Evolutionary conservation across 495 filamentous ascomycete genomes (phyloP).

Genomic region (Clavariopsis aquatica): DNA sequence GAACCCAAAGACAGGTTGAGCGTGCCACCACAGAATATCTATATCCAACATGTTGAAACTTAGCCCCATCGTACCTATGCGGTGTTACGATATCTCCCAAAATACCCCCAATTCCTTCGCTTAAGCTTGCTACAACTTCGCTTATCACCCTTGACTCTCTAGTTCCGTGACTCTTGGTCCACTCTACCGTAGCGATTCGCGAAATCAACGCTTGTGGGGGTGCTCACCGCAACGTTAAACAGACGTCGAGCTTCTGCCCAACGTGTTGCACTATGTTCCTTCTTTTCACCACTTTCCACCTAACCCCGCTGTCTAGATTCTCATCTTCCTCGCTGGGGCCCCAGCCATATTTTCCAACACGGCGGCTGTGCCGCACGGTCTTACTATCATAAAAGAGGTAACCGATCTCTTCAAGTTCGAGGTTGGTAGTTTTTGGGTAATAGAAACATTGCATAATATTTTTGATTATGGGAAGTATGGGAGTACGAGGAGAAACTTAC

Average conservation of each 20-base stretch:
- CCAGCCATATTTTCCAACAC: constrained; percentile 22
- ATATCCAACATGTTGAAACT: not conserved
- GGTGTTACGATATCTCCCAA: not conserved
- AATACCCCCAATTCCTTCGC: not conserved
- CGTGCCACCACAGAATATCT: not conserved
- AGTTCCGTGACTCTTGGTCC: not conserved
- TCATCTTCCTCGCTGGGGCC: constrained; percentile 5
- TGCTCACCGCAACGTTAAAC: not conserved
- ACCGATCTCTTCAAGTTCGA: constrained; percentile 40
- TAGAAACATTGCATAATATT: constrained; percentile 11
- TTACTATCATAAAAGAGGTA: constrained; percentile 30
- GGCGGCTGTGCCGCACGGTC: constrained; percentile 11
- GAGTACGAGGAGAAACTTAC: constrained; percentile 8
- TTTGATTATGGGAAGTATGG: not conserved
- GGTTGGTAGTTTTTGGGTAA: constrained; percentile 44
- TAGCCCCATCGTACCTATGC: not conserved
- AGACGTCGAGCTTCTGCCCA: not conserved
- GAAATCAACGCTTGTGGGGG: not conserved
- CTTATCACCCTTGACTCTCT: not conserved
- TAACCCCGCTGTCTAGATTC: constrained; percentile 5
- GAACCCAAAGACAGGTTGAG: not conserved
- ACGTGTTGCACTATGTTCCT: not conserved
- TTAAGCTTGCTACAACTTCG: not conserved
- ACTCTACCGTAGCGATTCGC: not conserved
- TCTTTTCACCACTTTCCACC: not conserved